A percentile compares a stretch with the other conserved stretches of the same genome.
Evolutionary conservation across 306 rosid species (phyloP).

Genomic region (Canavalia gladiata): DNA sequence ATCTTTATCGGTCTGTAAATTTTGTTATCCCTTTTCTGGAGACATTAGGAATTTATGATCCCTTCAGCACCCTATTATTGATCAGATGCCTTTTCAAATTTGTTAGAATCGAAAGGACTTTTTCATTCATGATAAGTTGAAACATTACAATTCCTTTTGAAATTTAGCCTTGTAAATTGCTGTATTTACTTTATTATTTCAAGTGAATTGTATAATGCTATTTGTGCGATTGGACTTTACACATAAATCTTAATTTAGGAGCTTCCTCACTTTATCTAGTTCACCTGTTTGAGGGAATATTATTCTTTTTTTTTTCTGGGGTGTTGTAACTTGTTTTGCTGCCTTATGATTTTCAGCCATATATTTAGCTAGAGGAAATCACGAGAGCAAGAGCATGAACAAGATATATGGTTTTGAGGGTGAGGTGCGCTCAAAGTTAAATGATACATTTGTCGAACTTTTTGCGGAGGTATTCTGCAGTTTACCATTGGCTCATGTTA

Average conservation of each 20-base stretch:
- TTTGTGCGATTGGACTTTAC: conserved; percentile 9
- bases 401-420: conserved; percentile 99
- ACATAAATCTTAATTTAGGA: neutral
- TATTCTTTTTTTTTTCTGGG: neutral
- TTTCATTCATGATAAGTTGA: neutral
- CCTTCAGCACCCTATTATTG: conserved; percentile 19
- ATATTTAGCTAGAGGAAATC: conserved; percentile 95
- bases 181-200: conserved; percentile 23
- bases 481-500: conserved; percentile 93
- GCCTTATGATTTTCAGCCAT: conserved; percentile 70
- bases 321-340: conserved; percentile 33
- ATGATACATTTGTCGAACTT: conserved; percentile 88
- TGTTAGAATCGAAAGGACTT: conserved; percentile 5
- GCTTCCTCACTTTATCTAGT: neutral
- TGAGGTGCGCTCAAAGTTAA: conserved; percentile 92
- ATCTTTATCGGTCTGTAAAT: conserved; percentile 13
- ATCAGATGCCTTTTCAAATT: conserved; percentile 8
- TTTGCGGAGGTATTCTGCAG: conserved; percentile 97
- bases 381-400: conserved; percentile 99
- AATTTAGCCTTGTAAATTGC: conserved; percentile 4
- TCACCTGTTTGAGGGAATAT: conserved; percentile 16
- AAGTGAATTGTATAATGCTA: conserved; percentile 4
- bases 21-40: conserved; percentile 13
- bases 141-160: conserved; percentile 9
- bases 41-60: neutral